Evolutionary conservation across 2,329 filamentous ascomycete genomes (phyloP).

Genomic region (Trichophyton verrucosum): DNA sequence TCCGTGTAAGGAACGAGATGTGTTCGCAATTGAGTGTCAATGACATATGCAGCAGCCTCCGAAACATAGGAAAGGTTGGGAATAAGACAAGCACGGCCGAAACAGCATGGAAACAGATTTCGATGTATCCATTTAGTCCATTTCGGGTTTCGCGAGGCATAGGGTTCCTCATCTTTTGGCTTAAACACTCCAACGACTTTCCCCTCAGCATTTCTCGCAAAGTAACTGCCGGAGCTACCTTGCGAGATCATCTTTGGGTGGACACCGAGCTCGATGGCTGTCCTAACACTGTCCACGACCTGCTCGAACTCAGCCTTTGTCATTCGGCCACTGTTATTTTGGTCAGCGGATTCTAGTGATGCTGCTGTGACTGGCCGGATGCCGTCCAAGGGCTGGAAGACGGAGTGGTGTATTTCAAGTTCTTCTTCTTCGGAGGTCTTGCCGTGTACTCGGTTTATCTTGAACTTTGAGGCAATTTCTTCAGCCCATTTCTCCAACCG

Average conservation of each 20-base stretch:
- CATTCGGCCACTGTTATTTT: constrained; percentile 48
- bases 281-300: constrained; percentile 77
- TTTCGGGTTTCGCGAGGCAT: constrained; percentile 91
- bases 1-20: constrained; percentile 94
- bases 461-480: constrained; percentile 95
- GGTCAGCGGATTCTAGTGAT: constrained; percentile 45
- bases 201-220: constrained; percentile 79
- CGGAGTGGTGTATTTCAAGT: constrained; percentile 91
- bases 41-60: constrained; percentile 89
- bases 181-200: constrained; percentile 98
- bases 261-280: constrained; percentile 77
- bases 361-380: constrained; percentile 68
- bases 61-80: constrained; percentile 96
- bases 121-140: constrained; percentile 99
- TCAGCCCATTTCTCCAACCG: constrained; percentile 92
- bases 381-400: constrained; percentile 87
- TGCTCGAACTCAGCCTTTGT: constrained; percentile 72
- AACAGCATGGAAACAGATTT: constrained; percentile 94
- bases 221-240: constrained; percentile 95
- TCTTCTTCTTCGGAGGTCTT: constrained; percentile 67
- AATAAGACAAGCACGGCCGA: constrained; percentile 87
- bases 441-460: constrained; percentile 64
- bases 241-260: constrained; percentile 95
- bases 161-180: constrained; percentile 97
- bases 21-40: constrained; percentile 80